phyloP scores from a whole-genome alignment of 2,329 filamentous ascomycete genomes.

The Talaromyces sp. region DNA sequence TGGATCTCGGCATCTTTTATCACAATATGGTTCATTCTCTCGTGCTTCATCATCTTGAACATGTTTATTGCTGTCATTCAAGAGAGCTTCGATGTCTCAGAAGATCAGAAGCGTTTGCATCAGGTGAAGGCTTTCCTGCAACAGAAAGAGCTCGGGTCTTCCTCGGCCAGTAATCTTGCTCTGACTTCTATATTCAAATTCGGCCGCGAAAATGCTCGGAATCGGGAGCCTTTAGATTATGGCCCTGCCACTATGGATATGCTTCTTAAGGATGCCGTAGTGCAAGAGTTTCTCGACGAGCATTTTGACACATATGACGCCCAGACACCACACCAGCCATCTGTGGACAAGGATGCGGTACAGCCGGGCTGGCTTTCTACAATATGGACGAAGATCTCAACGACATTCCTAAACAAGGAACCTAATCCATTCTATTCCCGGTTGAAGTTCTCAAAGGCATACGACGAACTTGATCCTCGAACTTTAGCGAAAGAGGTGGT shows the following conservation, averaged over 20 bases:
- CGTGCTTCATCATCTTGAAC: slow-evolving; percentile 94
- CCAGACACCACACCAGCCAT: slow-evolving; percentile 1
- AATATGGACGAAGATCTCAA: slow-evolving; percentile 60
- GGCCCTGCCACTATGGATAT: slow-evolving; percentile 91
- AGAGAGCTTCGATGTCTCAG: slow-evolving; percentile 97
- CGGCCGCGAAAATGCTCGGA: slow-evolving; percentile 60
- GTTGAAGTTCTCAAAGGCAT: slow-evolving; percentile 66
- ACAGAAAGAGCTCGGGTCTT: slow-evolving; percentile 76
- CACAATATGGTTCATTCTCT: slow-evolving; percentile 91
- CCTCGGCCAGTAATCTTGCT: slow-evolving; percentile 66
- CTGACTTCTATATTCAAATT: slow-evolving; percentile 61
- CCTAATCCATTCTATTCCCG: slow-evolving; percentile 95
- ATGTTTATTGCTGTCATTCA: slow-evolving; percentile 99
- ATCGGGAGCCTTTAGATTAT: slow-evolving; percentile 82
- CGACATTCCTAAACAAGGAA: slow-evolving; percentile 63
- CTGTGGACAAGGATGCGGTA: slow-evolving; percentile 28
- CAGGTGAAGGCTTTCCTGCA: slow-evolving; percentile 95
- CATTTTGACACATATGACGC: slow-evolving; percentile 33
- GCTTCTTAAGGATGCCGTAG: slow-evolving; percentile 93
- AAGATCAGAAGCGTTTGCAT: slow-evolving; percentile 95
- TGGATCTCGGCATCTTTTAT: slow-evolving; percentile 93
- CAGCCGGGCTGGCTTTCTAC: slow-evolving; percentile 61
- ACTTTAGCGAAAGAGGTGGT: slow-evolving; percentile 90
- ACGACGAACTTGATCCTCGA: slow-evolving; percentile 78
- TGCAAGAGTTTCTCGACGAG: slow-evolving; percentile 90